Evolutionary conservation across 768 basidiomycete species (phyloP).

Genomic region (Xerocomellus intermedius): DNA sequence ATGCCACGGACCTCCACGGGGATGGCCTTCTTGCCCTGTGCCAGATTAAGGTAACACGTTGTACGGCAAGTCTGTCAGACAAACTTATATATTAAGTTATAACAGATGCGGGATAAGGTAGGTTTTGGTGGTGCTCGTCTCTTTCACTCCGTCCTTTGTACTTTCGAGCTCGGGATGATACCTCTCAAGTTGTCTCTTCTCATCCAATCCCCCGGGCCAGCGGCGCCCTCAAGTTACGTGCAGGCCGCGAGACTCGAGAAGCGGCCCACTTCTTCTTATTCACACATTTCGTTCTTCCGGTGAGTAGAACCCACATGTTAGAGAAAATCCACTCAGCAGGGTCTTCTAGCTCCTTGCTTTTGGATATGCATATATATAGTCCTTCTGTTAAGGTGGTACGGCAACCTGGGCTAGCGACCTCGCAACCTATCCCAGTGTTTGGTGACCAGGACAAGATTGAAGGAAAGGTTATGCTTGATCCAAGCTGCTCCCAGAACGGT

Average conservation of each 20-base stretch:
- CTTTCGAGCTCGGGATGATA: constrained; percentile 17
- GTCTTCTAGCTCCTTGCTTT: constrained; percentile 44
- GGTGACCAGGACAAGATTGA: constrained; percentile 57
- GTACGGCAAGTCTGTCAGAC: constrained; percentile 24
- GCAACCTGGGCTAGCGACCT: constrained; percentile 22
- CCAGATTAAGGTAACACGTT: constrained; percentile 17
- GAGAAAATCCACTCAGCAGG: constrained; percentile 2
- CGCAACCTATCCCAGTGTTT: constrained; percentile 48
- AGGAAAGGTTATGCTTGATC: constrained; percentile 59
- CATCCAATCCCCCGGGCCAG: constrained; percentile 8
- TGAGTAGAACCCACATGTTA: constrained; percentile 22
- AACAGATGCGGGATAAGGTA: background rate
- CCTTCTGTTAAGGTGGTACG: constrained; percentile 53
- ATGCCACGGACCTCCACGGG: constrained; percentile 9
- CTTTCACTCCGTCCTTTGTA: background rate
- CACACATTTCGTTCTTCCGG: constrained; percentile 53
- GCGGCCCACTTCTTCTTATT: constrained; percentile 26
- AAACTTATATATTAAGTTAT: constrained; percentile 14
- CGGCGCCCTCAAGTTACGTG: constrained; percentile 34
- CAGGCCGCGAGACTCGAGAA: constrained; percentile 26
- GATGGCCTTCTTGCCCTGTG: constrained; percentile 7
- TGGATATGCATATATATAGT: constrained; percentile 63
- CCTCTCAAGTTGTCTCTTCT: constrained; percentile 18
- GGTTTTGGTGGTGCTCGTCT: background rate
- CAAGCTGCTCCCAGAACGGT: constrained; percentile 51